These are phyloP conservation scores for Penicillium psychrosexuale DNA, from an alignment of 2,329 filamentous ascomycete species.

Conservation along the genomic window DNA sequence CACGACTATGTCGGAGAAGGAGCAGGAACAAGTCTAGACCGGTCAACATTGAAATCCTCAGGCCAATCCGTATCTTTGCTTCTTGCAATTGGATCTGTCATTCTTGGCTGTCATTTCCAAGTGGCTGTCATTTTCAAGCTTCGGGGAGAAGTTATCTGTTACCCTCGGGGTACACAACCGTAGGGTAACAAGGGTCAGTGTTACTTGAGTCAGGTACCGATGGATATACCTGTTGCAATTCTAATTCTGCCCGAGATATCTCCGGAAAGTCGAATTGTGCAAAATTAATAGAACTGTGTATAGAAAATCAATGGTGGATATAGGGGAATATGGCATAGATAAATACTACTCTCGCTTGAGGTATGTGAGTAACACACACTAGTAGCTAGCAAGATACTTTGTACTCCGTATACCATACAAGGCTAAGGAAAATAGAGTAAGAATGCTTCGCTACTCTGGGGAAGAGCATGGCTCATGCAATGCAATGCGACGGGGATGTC, in stretches of 20 bases:
- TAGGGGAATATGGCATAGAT: neutral
- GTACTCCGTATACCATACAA: neutral
- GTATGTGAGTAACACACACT: neutral
- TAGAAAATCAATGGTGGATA: neutral
- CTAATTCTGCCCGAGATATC: constrained; percentile 5
- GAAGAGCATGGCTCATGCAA: constrained; percentile 24
- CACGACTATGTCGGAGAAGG: constrained; percentile 14
- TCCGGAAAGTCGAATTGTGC: constrained; percentile 1
- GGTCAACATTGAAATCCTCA: constrained; percentile 21
- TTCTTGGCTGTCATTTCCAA: constrained; percentile 4
- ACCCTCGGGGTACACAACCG: constrained; percentile 5
- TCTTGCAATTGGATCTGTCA: constrained; percentile 9
- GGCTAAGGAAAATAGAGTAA: neutral
- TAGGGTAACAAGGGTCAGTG: constrained; percentile 8
- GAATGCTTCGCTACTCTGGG: constrained; percentile 11
- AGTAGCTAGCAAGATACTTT: neutral
- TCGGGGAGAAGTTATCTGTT: constrained; percentile 7
- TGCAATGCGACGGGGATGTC: constrained; percentile 25
- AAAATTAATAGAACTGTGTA: neutral
- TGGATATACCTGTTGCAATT: constrained; percentile 10
- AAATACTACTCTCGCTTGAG: neutral
- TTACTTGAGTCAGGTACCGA: constrained; percentile 22
- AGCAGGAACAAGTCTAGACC: constrained; percentile 24
- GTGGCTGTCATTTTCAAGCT: constrained; percentile 2
- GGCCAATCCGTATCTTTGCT: constrained; percentile 15